phyloP scores from a whole-genome alignment of 2,329 filamentous ascomycete species.

The Passalora sequoiae region DNA sequence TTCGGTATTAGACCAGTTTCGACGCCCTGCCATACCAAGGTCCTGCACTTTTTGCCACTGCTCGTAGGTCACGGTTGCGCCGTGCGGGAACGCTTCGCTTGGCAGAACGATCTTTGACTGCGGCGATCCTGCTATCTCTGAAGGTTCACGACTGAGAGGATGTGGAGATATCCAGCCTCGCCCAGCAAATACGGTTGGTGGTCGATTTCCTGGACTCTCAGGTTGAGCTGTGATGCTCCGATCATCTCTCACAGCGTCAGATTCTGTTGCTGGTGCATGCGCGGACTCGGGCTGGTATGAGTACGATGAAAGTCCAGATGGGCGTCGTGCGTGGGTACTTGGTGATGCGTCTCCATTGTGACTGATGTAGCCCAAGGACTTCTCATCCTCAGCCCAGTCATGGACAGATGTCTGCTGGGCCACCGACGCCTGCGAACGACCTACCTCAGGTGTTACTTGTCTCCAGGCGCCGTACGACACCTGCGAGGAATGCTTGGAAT shows the following conservation, averaged over 20 bases:
- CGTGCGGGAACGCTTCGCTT: constrained; percentile 12
- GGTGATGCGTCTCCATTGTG: no score
- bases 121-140: constrained; percentile 17
- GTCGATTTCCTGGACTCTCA: background rate
- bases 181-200: constrained; percentile 28
- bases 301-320: no score
- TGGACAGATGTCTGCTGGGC: constrained; percentile 1
- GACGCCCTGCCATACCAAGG: constrained; percentile 13
- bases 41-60: constrained; percentile 28
- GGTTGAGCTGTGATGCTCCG: background rate
- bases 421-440: no score
- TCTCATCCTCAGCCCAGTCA: constrained; percentile 1
- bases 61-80: constrained; percentile 26
- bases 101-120: constrained; percentile 25
- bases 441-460: background rate
- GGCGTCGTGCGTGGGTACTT: no score
- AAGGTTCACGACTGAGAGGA: constrained; percentile 25
- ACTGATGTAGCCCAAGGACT: no score
- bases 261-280: background rate
- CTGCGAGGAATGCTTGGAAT: no score
- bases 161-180: constrained; percentile 34
- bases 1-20: constrained; percentile 22
- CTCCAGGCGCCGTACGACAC: no score
- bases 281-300: background rate
- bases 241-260: background rate